phyloP scores from a whole-genome alignment of 345 rosid species.

The Populus pruinosa region DNA sequence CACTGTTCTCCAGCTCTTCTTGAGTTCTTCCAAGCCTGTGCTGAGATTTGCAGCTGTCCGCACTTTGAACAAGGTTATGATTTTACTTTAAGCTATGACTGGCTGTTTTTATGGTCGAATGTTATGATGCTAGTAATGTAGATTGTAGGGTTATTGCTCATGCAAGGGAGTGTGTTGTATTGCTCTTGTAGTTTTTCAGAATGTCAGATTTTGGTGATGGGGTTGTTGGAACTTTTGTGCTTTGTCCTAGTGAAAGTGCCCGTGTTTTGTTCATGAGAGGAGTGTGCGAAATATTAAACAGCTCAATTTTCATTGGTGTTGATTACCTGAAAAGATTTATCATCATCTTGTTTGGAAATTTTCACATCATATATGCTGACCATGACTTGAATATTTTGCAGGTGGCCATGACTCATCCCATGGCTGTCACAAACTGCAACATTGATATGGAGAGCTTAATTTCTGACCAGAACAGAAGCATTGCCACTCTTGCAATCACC shows the following conservation, averaged over 20 bases:
- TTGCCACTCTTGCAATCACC: slow-evolving; percentile 97
- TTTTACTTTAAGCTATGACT: slow-evolving; percentile 3
- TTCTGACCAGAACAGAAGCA: slow-evolving; percentile 97
- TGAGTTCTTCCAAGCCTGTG: slow-evolving; percentile 96
- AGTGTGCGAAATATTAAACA: background rate
- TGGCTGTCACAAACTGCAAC: slow-evolving; percentile 98
- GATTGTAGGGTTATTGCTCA: background rate
- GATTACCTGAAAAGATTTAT: background rate
- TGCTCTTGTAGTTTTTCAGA: background rate
- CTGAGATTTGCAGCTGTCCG: slow-evolving; percentile 98
- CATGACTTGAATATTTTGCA: slow-evolving; percentile 28
- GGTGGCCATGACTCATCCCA: slow-evolving; percentile 99
- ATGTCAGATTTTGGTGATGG: background rate
- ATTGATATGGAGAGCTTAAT: slow-evolving; percentile 99
- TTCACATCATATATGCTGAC: background rate
- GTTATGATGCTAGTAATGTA: background rate
- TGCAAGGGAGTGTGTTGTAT: background rate
- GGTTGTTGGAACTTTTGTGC: background rate
- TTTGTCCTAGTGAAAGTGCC: background rate
- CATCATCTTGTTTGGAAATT: background rate
- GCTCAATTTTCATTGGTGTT: background rate
- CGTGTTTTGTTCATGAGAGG: background rate
- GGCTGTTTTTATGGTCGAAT: background rate
- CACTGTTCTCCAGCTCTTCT: slow-evolving; percentile 93
- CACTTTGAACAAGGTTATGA: slow-evolving; percentile 82